Percentiles rank a stretch among this genome's conserved stretches.
phyloP scores from a whole-genome alignment of 2,329 filamentous ascomycete species.

The Colletotrichum sublineola region DNA sequence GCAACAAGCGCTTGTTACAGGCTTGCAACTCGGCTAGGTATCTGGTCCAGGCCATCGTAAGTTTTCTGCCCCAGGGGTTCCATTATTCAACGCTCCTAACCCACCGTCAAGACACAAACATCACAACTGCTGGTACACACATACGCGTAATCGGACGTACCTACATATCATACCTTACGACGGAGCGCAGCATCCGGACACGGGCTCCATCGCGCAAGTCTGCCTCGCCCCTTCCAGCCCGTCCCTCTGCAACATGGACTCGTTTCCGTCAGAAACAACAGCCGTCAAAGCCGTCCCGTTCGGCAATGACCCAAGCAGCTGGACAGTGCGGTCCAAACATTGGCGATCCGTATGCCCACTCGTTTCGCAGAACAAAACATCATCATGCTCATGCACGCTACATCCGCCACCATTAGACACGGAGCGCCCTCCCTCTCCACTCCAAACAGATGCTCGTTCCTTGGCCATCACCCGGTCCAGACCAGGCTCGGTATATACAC shows the following conservation, averaged over 20 bases:
- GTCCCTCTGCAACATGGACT: conserved; percentile 24
- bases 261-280: conserved; percentile 18
- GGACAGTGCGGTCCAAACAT: background rate
- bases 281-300: conserved; percentile 1
- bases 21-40: background rate
- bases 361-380: background rate
- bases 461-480: conserved; percentile 28
- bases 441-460: conserved; percentile 10
- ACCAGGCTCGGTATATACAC: conserved; percentile 3
- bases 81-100: conserved; percentile 7
- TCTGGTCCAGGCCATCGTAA: conserved; percentile 16
- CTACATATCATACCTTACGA: background rate
- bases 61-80: conserved; percentile 8
- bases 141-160: background rate
- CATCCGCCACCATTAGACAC: conserved; percentile 10
- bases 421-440: background rate
- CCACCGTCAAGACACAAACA: conserved; percentile 1
- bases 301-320: conserved; percentile 9
- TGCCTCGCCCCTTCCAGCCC: background rate
- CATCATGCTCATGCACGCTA: conserved; percentile 15
- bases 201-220: conserved; percentile 1
- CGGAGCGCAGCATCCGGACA: background rate
- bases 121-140: background rate
- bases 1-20: conserved; percentile 15
- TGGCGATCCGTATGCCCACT: background rate